Evolutionary conservation across 768 basidiomycete species (phyloP).

Genomic region (Leccinum boreale): DNA sequence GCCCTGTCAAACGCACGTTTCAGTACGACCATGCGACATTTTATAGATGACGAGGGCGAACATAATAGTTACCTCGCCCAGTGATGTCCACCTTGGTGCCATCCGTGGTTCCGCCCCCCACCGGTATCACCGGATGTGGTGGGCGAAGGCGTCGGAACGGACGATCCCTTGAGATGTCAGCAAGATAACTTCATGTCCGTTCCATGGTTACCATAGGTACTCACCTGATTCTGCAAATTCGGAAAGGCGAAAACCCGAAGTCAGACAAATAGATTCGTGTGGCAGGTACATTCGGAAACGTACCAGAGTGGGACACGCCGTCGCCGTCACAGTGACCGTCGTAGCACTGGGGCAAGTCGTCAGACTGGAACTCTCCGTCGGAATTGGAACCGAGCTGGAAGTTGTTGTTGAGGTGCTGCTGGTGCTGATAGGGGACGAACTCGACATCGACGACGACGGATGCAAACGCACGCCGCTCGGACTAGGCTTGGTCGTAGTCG

Average conservation of each 20-base stretch:
- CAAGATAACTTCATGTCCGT: not conserved
- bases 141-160: not conserved
- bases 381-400: not conserved
- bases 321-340: constrained; percentile 15
- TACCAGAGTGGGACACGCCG: constrained; percentile 16
- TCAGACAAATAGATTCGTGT: not conserved
- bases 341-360: not conserved
- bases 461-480: constrained; percentile 2
- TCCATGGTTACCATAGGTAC: not conserved
- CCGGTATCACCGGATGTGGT: not conserved
- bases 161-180: constrained; percentile 1
- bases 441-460: not conserved
- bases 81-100: not conserved
- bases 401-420: not conserved
- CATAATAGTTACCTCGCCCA: constrained; percentile 5
- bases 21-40: not conserved
- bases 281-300: not conserved
- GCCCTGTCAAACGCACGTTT: not conserved
- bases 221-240: not conserved
- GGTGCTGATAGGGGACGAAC: not conserved
- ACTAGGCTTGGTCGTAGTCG: not conserved
- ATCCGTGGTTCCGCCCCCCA: not conserved
- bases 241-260: not conserved
- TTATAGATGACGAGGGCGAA: not conserved
- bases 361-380: constrained; percentile 1